Conservation (phyloP, 495 filamentous ascomycete genomes). For the Immersiella caudata region DNA sequence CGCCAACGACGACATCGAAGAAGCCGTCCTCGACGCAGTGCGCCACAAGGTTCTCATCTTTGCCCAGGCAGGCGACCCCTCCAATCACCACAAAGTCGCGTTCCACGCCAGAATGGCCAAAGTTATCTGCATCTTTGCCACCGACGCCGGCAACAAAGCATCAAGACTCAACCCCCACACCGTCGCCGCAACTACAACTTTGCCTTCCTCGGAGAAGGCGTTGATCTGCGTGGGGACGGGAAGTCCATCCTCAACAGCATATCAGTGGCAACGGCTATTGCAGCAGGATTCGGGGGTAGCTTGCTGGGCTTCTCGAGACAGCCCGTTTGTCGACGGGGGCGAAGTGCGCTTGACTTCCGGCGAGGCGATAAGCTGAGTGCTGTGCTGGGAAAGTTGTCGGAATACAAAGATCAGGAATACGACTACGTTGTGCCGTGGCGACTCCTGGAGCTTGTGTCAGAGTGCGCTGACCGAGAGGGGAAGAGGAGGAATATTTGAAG, state of each 20-base stretch:
- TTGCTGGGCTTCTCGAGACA: constrained; percentile 29
- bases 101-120: constrained; percentile 20
- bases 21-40: constrained; percentile 3
- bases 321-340: constrained; percentile 12
- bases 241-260: background rate
- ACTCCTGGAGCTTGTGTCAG: background rate
- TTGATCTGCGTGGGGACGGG: background rate
- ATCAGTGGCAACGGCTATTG: constrained; percentile 12
- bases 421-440: constrained; percentile 21
- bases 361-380: constrained; percentile 19
- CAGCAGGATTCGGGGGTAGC: constrained; percentile 24
- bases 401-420: constrained; percentile 13
- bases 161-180: background rate
- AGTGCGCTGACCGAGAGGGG: background rate
- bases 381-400: constrained; percentile 13
- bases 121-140: constrained; percentile 28
- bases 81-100: constrained; percentile 8
- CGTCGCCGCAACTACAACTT: constrained; percentile 13
- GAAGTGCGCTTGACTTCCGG: constrained; percentile 14
- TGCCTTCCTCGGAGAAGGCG: constrained; percentile 22
- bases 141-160: constrained; percentile 1
- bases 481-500: background rate
- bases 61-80: constrained; percentile 19
- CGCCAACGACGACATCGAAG: constrained; percentile 7
- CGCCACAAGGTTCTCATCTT: constrained; percentile 17